These are phyloP conservation scores for Arthroderma sp. DNA, from an alignment of 2,329 filamentous ascomycete species.

Conservation along the genomic window DNA sequence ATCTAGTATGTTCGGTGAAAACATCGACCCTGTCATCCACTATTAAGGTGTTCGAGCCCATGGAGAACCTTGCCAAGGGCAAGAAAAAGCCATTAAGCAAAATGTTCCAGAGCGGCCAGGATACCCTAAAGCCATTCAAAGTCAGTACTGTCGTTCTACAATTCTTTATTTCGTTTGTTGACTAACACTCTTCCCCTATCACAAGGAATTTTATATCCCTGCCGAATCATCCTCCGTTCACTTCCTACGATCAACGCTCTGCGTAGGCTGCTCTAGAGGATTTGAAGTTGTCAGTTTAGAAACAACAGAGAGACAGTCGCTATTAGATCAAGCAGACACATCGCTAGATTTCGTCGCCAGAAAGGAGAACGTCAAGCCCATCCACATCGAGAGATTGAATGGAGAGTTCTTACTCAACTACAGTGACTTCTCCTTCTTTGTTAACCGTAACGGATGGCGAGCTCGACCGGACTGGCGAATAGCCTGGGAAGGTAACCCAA, in stretches of 20 bases:
- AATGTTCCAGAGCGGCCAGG: conserved; percentile 87
- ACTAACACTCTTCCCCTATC: conserved; percentile 2
- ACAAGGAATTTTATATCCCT: conserved; percentile 86
- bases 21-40: conserved; percentile 85
- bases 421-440: conserved; percentile 97
- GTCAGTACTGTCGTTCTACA: conserved; percentile 19
- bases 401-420: conserved; percentile 97
- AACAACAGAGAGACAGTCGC: conserved; percentile 92
- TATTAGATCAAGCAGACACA: conserved; percentile 94
- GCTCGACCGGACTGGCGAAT: conserved; percentile 94
- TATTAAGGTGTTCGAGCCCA: conserved; percentile 98
- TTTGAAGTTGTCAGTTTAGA: conserved; percentile 96
- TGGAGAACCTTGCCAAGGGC: conserved; percentile 82
- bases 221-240: conserved; percentile 97
- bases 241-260: conserved; percentile 91
- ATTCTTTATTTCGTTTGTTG: background rate
- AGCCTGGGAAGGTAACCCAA: conserved; percentile 89
- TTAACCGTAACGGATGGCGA: conserved; percentile 96
- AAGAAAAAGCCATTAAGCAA: conserved; percentile 93
- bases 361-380: conserved; percentile 84
- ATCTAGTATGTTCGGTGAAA: conserved; percentile 93
- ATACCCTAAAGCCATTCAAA: conserved; percentile 91
- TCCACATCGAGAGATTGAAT: conserved; percentile 93
- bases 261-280: conserved; percentile 85
- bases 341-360: conserved; percentile 93